Evolutionary conservation across 306 rosid genomes (phyloP).

Genomic region (Glycine tomentella): DNA sequence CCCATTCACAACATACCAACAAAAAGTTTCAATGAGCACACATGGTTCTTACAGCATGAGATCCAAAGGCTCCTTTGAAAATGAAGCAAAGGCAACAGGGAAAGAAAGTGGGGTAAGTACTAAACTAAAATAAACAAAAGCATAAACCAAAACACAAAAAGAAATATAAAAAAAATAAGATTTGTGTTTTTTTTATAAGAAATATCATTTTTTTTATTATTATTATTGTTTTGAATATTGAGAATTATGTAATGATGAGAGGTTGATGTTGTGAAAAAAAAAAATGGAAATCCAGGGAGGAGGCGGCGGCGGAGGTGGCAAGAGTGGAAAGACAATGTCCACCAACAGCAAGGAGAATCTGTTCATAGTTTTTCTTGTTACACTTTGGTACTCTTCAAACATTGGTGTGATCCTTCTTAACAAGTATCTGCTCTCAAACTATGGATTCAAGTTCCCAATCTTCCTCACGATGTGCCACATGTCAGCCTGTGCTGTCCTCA

Average conservation of each 20-base stretch:
- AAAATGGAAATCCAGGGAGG: conserved; percentile 43
- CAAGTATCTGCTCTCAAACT: conserved; percentile 87
- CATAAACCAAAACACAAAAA: too few relatives aligned
- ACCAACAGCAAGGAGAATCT: conserved; percentile 57
- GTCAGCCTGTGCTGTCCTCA: conserved; percentile 93
- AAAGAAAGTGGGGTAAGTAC: conserved; percentile 46
- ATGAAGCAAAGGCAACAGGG: conserved; percentile 40
- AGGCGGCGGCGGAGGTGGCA: conserved; percentile 37
- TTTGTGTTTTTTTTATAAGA: too few relatives aligned
- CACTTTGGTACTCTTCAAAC: conserved; percentile 89
- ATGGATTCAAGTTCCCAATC: conserved; percentile 92
- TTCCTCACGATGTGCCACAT: conserved; percentile 99
- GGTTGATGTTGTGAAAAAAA: conserved; percentile 37
- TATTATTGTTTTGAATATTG: too few relatives aligned
- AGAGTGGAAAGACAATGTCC: conserved; percentile 51
- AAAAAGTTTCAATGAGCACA: conserved; percentile 42
- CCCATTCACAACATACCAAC: conserved; percentile 2
- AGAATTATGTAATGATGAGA: conserved; percentile 27
- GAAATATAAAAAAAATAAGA: too few relatives aligned
- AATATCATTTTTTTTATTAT: too few relatives aligned
- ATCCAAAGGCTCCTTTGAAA: conserved; percentile 47
- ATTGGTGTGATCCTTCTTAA: conserved; percentile 94
- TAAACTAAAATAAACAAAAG: too few relatives aligned
- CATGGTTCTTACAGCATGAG: conserved; percentile 50
- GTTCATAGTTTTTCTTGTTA: conserved; percentile 70